Conservation (phyloP, 345 rosid species). For the Boechera divaricarpa region DNA sequence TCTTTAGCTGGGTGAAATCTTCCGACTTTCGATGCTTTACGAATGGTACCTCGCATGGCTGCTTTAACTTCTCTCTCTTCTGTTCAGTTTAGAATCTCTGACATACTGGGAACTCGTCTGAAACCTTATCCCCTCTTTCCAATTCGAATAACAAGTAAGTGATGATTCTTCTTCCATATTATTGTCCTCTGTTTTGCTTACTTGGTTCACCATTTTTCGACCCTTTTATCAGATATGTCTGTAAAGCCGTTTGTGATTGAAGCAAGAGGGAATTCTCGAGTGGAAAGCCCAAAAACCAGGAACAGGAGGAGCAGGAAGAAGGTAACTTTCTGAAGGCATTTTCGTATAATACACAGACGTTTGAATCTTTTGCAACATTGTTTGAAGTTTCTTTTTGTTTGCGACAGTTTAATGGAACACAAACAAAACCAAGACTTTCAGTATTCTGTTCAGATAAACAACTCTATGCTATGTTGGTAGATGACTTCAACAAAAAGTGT, state of each 20-base stretch:
- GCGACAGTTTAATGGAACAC: conserved; percentile 44
- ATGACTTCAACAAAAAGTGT: conserved; percentile 81
- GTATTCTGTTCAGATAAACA: conserved; percentile 93
- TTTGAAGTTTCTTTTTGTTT: conserved; percentile 3
- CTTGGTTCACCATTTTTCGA: neutral
- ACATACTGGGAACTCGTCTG: conserved; percentile 35
- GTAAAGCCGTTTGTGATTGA: conserved; percentile 48
- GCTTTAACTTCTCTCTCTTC: conserved; percentile 28
- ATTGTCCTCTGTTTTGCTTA: neutral
- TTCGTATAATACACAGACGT: neutral
- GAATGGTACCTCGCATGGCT: conserved; percentile 36
- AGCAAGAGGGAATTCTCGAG: conserved; percentile 59
- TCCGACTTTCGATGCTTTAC: conserved; percentile 26
- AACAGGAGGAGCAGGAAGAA: conserved; percentile 71
- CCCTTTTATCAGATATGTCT: conserved; percentile 9
- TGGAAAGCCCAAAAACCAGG: conserved; percentile 69
- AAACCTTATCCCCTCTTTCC: conserved; percentile 25
- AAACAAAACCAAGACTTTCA: conserved; percentile 75
- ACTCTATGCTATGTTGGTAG: conserved; percentile 85
- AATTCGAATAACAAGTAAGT: conserved; percentile 35
- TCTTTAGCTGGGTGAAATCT: neutral
- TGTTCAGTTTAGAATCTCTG: conserved; percentile 28
- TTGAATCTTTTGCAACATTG: conserved; percentile 22
- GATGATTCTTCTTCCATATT: neutral
- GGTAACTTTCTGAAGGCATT: conserved; percentile 48